These are phyloP conservation scores for Penicillium brevicompactum DNA, from an alignment of 2,329 filamentous ascomycete species.

Conservation along the genomic window DNA sequence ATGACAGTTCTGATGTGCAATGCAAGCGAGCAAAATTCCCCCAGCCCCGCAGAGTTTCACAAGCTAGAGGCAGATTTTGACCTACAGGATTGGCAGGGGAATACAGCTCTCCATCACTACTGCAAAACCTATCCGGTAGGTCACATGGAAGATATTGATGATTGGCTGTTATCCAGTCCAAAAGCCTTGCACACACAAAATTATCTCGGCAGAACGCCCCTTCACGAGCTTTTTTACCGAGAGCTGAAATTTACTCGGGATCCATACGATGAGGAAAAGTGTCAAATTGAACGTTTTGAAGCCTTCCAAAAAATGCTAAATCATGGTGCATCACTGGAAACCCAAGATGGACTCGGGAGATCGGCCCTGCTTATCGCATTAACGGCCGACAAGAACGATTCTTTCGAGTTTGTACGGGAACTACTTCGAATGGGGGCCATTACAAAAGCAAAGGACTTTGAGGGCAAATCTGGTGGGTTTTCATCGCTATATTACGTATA, in stretches of 20 bases:
- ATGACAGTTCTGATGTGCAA: not conserved
- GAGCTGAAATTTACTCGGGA: not conserved
- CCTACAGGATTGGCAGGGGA: not conserved
- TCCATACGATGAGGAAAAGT: not conserved
- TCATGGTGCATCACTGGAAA: not conserved
- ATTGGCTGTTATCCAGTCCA: not conserved
- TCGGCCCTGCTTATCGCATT: not conserved
- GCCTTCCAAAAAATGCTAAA: not conserved
- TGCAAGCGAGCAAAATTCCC: not conserved
- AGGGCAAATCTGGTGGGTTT: not conserved
- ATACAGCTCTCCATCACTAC: not conserved
- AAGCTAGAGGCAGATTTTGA: not conserved
- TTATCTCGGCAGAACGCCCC: not conserved
- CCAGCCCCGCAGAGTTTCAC: not conserved
- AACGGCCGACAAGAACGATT: not conserved
- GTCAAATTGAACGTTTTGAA: not conserved
- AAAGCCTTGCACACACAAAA: not conserved
- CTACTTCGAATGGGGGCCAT: not conserved
- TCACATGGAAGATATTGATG: not conserved
- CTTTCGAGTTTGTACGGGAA: not conserved
- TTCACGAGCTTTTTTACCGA: not conserved
- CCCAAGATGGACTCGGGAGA: not conserved
- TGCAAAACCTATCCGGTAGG: not conserved
- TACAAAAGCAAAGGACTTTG: not conserved
- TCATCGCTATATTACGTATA: not conserved